Evolutionary conservation across 2,329 filamentous ascomycete genomes (phyloP).

Genomic region (Penicillium griseofulvum): DNA sequence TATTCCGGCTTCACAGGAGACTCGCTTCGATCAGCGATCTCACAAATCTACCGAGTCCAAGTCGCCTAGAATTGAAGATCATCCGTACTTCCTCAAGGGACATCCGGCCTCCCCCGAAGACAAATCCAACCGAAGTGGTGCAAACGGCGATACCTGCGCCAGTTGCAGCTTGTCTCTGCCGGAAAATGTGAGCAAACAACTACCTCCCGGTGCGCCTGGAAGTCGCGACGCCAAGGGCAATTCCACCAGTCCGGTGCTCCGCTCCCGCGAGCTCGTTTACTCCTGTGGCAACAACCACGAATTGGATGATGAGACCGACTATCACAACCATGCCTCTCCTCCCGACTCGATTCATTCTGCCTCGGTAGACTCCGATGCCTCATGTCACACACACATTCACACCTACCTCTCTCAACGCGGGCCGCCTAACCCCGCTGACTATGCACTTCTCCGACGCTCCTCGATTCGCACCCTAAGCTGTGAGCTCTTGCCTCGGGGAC

Average conservation of each 20-base stretch:
- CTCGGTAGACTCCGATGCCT: conserved; percentile 45
- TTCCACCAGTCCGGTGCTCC: conserved; percentile 55
- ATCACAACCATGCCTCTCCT: conserved; percentile 38
- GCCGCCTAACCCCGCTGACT: conserved; percentile 53
- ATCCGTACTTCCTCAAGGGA: conserved; percentile 51
- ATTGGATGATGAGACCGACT: conserved; percentile 35
- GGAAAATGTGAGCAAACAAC: conserved; percentile 52
- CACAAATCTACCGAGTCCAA: conserved; percentile 17
- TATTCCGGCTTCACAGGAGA: conserved; percentile 23
- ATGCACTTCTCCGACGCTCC: conserved; percentile 55
- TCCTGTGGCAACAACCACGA: conserved; percentile 48
- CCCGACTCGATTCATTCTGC: conserved; percentile 41
- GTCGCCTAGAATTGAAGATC: conserved; percentile 45
- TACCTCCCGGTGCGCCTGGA: conserved; percentile 54
- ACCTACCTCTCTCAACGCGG: conserved; percentile 59
- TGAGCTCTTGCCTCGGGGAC: conserved; percentile 55
- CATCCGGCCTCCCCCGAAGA: conserved; percentile 44
- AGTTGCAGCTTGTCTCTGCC: conserved; percentile 58
- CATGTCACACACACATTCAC: conserved; percentile 55
- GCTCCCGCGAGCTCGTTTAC: conserved; percentile 54
- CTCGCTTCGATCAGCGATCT: conserved; percentile 12
- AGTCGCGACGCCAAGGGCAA: conserved; percentile 49
- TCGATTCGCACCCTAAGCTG: conserved; percentile 59
- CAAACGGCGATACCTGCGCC: conserved; percentile 55
- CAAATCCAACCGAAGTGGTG: conserved; percentile 42